Conservation (phyloP, 495 filamentous ascomycete genomes). For the Aspergillus asperescens region DNA sequence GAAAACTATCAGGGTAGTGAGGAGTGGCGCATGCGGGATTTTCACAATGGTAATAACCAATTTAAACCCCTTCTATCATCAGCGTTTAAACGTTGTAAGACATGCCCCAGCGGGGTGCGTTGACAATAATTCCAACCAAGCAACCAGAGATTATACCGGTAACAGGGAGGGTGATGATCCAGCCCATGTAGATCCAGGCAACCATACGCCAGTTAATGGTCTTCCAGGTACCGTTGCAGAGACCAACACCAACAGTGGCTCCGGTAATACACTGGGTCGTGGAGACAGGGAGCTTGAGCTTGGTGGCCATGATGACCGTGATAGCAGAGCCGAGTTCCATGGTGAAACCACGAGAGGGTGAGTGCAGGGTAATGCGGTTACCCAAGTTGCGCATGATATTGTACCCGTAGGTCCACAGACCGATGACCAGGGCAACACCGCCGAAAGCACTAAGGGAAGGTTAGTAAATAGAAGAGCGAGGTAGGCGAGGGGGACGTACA, state of each 20-base stretch:
- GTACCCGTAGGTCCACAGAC: constrained; percentile 24
- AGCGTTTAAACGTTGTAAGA: too few relatives aligned
- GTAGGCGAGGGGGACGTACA: constrained; percentile 7
- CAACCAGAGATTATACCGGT: constrained; percentile 53
- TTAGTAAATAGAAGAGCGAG: background rate
- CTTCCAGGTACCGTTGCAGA: constrained; percentile 53
- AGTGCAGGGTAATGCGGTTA: constrained; percentile 19
- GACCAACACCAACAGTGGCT: constrained; percentile 57
- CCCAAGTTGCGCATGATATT: constrained; percentile 22
- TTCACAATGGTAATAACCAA: too few relatives aligned
- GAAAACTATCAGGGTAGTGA: too few relatives aligned
- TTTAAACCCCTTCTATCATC: too few relatives aligned
- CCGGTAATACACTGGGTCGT: constrained; percentile 57
- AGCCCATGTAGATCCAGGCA: constrained; percentile 51
- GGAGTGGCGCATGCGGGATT: too few relatives aligned
- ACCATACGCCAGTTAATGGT: constrained; percentile 60
- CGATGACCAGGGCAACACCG: constrained; percentile 14
- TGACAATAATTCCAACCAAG: constrained; percentile 54
- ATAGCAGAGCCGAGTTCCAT: constrained; percentile 21
- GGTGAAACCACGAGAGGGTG: constrained; percentile 17
- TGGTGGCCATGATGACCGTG: constrained; percentile 17
- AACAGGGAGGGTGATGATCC: constrained; percentile 55
- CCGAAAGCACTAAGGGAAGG: constrained; percentile 11
- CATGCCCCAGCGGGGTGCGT: constrained; percentile 46
- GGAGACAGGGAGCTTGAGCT: constrained; percentile 23